Conservation (phyloP, 78 protist species). For the Andalucia godoyi region DNA sequence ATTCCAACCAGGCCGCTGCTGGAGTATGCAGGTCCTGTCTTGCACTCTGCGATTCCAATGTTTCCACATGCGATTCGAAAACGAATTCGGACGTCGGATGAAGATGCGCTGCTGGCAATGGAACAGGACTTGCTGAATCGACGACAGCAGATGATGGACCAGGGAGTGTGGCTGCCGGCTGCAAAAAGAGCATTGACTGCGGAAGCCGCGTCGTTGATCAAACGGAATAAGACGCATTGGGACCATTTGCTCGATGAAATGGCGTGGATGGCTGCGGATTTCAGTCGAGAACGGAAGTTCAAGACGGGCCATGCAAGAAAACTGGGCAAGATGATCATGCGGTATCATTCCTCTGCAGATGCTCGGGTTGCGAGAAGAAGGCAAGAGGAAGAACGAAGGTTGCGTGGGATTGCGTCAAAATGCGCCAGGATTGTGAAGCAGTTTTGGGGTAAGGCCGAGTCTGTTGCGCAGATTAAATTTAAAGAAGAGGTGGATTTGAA, state of each 20-base stretch:
- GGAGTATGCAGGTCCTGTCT: no score
- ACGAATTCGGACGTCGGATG: no score
- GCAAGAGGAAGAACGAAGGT: not conserved
- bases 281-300: conserved; percentile 21
- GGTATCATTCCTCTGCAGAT: not conserved
- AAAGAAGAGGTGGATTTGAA: not conserved
- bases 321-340: not conserved
- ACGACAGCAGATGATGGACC: no score
- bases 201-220: no score
- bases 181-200: no score
- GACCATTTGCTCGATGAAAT: conserved; percentile 60
- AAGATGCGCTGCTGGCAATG: no score
- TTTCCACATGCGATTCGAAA: no score
- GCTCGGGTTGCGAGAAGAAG: not conserved
- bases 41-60: no score
- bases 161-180: no score
- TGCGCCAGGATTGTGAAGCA: not conserved
- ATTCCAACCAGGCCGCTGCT: no score
- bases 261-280: conserved; percentile 57
- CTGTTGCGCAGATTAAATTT: not conserved
- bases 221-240: conserved; percentile 53
- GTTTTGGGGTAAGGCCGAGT: not conserved
- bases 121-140: no score
- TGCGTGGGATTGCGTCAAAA: not conserved
- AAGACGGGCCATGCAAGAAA: conserved; percentile 26